A percentile compares a stretch with the other conserved stretches of the same genome.
Conservation (phyloP, 345 rosid species). For the Populus pruinosa region DNA sequence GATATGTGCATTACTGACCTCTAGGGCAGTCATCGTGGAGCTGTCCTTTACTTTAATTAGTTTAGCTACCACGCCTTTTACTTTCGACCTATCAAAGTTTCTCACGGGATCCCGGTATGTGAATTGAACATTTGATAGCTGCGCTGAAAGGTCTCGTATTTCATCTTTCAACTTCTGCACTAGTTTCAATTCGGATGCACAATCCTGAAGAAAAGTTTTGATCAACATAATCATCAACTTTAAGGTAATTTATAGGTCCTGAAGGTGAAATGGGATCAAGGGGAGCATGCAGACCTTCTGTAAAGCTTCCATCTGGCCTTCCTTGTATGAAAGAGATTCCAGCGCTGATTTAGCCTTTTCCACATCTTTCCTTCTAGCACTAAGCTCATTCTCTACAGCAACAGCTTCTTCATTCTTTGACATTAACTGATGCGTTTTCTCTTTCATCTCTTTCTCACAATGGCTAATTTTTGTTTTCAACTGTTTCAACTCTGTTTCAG, state of each 20-base stretch:
- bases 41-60: conserved; percentile 82
- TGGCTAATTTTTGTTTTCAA: conserved; percentile 79
- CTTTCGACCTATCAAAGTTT: conserved; percentile 85
- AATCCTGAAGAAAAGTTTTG: conserved; percentile 50
- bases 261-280: background rate
- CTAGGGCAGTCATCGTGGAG: conserved; percentile 83
- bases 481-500: conserved; percentile 83
- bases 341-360: conserved; percentile 48
- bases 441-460: conserved; percentile 78
- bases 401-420: conserved; percentile 81
- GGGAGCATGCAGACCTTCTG: conserved; percentile 58
- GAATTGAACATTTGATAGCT: conserved; percentile 79
- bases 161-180: conserved; percentile 79
- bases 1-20: conserved; percentile 43
- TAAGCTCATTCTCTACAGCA: conserved; percentile 70
- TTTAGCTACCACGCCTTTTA: conserved; percentile 95
- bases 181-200: conserved; percentile 56
- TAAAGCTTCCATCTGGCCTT: conserved; percentile 84
- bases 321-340: conserved; percentile 63
- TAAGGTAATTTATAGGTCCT: conserved; percentile 18
- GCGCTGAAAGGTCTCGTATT: conserved; percentile 66
- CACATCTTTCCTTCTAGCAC: conserved; percentile 60
- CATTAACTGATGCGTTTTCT: conserved; percentile 60
- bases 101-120: conserved; percentile 74
- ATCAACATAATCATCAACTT: conserved; percentile 5